phyloP scores from a whole-genome alignment of 257 asterid genomes.

The Solanum appendiculatum region DNA sequence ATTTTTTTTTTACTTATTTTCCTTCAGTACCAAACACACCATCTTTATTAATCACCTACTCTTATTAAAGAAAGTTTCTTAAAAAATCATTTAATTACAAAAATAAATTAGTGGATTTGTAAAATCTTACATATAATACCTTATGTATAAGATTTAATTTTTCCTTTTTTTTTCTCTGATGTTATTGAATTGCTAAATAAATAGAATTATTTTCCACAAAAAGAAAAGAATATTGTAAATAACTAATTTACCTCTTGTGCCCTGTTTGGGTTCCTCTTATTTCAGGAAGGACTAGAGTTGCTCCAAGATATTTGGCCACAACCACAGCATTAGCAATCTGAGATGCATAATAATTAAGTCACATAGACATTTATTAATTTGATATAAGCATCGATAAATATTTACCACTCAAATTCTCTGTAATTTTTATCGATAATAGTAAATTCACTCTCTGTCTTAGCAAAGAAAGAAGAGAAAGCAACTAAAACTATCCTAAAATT shows the following conservation, averaged over 20 bases:
- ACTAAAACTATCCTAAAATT: too few relatives aligned
- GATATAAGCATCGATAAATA: too few relatives aligned
- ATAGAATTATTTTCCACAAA: neutral
- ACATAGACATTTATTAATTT: neutral
- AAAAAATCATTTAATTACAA: neutral
- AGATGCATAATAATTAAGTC: neutral
- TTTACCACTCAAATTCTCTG: too few relatives aligned
- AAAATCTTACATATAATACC: neutral
- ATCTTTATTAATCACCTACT: neutral
- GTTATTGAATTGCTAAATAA: neutral
- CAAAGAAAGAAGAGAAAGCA: too few relatives aligned
- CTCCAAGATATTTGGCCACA: slow-evolving; percentile 53
- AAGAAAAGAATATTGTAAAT: too few relatives aligned
- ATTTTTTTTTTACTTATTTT: too few relatives aligned
- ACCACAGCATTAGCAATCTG: slow-evolving; percentile 53
- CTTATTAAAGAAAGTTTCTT: neutral
- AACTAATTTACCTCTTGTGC: slow-evolving; percentile 20
- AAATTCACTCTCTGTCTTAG: too few relatives aligned
- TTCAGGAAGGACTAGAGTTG: slow-evolving; percentile 52
- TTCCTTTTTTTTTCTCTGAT: neutral
- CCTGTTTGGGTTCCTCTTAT: slow-evolving; percentile 22
- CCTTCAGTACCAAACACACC: too few relatives aligned
- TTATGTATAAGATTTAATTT: neutral
- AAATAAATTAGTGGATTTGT: neutral
- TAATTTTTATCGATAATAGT: too few relatives aligned